Base-by-base conservation (phyloP, 2,329 filamentous ascomycete genomes). In the Botryosphaeria dothidea region DNA sequence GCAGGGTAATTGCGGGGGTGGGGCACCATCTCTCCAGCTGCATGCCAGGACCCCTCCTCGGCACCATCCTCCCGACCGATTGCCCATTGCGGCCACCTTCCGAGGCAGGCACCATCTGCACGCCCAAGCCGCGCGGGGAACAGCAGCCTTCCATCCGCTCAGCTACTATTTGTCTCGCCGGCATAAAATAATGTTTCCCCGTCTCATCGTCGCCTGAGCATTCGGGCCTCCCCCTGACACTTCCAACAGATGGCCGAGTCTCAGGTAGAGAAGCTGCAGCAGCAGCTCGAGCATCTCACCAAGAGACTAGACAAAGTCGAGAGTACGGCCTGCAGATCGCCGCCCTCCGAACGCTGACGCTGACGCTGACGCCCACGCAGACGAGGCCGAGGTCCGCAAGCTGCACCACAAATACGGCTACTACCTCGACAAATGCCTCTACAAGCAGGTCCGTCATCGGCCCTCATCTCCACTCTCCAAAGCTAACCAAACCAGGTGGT, bases 341-440 rank as follows among this genome's bases (percentile, higher is more conserved):
- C n/a, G n/a, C n/a, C n/a, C n/a, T n/a, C n/a, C n/a, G n/a, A n/a
- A n/a, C n/a, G n/a, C n/a, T n/a, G n/a, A 34, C 27, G 49, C n/a
- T n/a, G 15, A 3, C 3, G n/a, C 49, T 52, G 49, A 52, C n/a
- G 19, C 7, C 23, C 4, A 1, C 31, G 23, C 61, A 84, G 84
- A 85, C 65, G 82, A 85, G 71, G 81, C 83, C 38, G 82, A 85
- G 68, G 79, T 86, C 52, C 81, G 82, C 65, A 85, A 85, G 70
- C 78, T 83, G 3, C 84, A 86, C 70, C 84, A 83, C 77, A 85
- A 83, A 66, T 86, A 86, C 72, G 84, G 84, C 27, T 86, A 86
- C 72, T 86, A 86, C 70, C 77, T 86, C 27, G 84, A 86, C 75
- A 86, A 86, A 68, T 86, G 84, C 66, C 76, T 86, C 1, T 86